Percentiles rank a stretch among this genome's conserved stretches.
Conservation (phyloP, 2,329 filamentous ascomycete genomes). For the Aspergillus sp. region DNA sequence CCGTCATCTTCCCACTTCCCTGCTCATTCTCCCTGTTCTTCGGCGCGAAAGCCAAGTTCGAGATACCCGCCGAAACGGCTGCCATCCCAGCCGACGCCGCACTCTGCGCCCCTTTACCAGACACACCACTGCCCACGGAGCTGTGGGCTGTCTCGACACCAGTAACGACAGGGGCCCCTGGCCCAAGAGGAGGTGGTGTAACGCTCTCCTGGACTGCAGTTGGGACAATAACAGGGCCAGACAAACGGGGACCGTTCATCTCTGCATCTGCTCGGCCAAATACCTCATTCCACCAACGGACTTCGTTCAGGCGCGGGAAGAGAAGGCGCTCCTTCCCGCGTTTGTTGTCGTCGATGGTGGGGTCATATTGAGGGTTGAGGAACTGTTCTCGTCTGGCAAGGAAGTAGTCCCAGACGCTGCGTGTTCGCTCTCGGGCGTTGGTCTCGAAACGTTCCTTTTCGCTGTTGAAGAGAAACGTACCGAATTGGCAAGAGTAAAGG, state of each 20-base stretch:
- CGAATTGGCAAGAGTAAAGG: conserved; percentile 91
- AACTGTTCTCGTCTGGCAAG: conserved; percentile 74
- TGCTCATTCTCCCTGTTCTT: conserved; percentile 23
- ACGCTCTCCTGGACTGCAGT: conserved; percentile 15
- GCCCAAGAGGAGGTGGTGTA: conserved; percentile 7
- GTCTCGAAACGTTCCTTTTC: conserved; percentile 78
- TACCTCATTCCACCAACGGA: conserved; percentile 89
- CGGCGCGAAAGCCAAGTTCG: conserved; percentile 35
- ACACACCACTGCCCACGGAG: conserved; percentile 41
- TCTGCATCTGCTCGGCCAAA: conserved; percentile 84
- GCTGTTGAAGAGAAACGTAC: conserved; percentile 91
- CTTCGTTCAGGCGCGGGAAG: conserved; percentile 67
- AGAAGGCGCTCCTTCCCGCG: conserved; percentile 76
- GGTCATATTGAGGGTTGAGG: conserved; percentile 71
- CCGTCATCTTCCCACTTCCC: conserved; percentile 18
- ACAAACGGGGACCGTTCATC: conserved; percentile 69
- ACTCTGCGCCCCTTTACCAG: conserved; percentile 21
- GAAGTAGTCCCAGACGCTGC: conserved; percentile 96
- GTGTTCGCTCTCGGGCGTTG: conserved; percentile 61
- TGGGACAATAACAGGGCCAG: conserved; percentile 40
- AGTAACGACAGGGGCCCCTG: conserved; percentile 47
- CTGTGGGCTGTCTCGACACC: conserved; percentile 55
- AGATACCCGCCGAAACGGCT: conserved; percentile 41
- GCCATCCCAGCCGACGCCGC: conserved; percentile 31
- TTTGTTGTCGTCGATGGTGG: conserved; percentile 66